A percentile compares a stretch with the other conserved stretches of the same genome.
These are phyloP conservation scores for Phytophthora melonis DNA, from an alignment of 352 stramenopile species.

Conservation along the genomic window DNA sequence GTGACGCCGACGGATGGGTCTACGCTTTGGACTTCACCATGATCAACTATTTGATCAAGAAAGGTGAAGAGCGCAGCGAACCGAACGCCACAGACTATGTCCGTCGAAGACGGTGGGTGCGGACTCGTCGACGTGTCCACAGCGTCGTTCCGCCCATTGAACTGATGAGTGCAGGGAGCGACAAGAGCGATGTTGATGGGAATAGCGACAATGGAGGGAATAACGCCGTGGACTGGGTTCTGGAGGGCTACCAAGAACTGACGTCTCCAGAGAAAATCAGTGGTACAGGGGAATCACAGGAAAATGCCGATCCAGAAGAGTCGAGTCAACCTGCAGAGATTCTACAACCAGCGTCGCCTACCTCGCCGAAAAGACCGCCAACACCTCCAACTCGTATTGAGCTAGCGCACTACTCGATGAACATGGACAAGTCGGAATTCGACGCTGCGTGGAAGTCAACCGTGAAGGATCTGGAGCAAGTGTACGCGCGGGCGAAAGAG, in stretches of 20 bases:
- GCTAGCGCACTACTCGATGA: slow-evolving; percentile 47
- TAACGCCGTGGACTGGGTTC: slow-evolving; percentile 30
- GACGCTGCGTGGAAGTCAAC: slow-evolving; percentile 61
- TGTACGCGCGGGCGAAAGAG: slow-evolving; percentile 60
- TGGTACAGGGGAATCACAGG: slow-evolving; percentile 7
- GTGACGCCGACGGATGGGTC: slow-evolving; percentile 74
- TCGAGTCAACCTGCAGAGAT: background rate
- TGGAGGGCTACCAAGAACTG: slow-evolving; percentile 42
- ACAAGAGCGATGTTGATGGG: slow-evolving; percentile 27
- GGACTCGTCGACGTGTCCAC: slow-evolving; percentile 52
- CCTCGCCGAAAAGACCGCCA: background rate
- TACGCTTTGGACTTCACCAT: slow-evolving; percentile 86
- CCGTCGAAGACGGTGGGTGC: slow-evolving; percentile 70
- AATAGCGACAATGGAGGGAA: slow-evolving; percentile 35
- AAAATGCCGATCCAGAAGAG: slow-evolving; percentile 14
- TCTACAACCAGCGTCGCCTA: slow-evolving; percentile 4
- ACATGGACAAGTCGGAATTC: slow-evolving; percentile 62
- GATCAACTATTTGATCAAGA: slow-evolving; percentile 77
- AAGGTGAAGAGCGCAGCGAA: slow-evolving; percentile 56
- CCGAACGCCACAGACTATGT: slow-evolving; percentile 77
- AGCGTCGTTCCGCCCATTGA: slow-evolving; percentile 16
- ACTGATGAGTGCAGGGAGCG: background rate
- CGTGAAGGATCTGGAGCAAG: slow-evolving; percentile 56
- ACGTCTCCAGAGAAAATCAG: slow-evolving; percentile 19
- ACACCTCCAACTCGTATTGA: slow-evolving; percentile 12